Evolutionary conservation across 805 yeast genomes (phyloP).

Genomic region (Myxozyma mucilagina): DNA sequence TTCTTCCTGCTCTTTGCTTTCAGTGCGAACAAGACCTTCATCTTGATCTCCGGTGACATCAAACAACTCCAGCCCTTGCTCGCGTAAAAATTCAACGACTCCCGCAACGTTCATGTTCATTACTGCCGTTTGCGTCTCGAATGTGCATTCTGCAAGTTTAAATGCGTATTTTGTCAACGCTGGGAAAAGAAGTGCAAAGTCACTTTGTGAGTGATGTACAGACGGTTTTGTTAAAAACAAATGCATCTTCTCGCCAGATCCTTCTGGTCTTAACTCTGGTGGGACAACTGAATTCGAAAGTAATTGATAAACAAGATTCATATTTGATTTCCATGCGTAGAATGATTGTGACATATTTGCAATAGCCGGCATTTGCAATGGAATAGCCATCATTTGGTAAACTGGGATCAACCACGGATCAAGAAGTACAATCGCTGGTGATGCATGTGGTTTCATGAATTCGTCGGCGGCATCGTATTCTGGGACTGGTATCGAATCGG

Average conservation of each 20-base stretch:
- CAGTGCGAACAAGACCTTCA: conserved; percentile 21
- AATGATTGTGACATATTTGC: conserved; percentile 32
- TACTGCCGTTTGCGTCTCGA: conserved; percentile 27
- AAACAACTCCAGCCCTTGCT: conserved; percentile 10
- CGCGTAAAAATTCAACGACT: conserved; percentile 25
- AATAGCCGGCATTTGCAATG: conserved; percentile 22
- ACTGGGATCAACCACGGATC: conserved; percentile 34
- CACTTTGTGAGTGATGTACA: conserved; percentile 34
- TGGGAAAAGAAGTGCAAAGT: conserved; percentile 33
- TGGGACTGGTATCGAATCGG: not conserved
- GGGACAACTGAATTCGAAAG: conserved; percentile 23
- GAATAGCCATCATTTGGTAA: conserved; percentile 24
- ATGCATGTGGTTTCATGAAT: conserved; percentile 17
- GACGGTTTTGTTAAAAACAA: conserved; percentile 27
- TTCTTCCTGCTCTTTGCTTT: conserved; percentile 9
- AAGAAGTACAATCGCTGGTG: conserved; percentile 20
- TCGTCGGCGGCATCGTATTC: conserved; percentile 12
- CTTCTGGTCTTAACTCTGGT: not conserved
- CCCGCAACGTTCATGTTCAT: conserved; percentile 30
- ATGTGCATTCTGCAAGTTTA: conserved; percentile 27
- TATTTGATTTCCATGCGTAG: conserved; percentile 25
- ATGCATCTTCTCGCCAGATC: conserved; percentile 6
- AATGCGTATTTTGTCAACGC: conserved; percentile 20
- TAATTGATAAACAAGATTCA: conserved; percentile 24
- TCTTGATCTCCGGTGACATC: conserved; percentile 10